A percentile compares a stretch with the other conserved stretches of the same genome.
phyloP scores from a whole-genome alignment of 306 rosid genomes.

The Hippophae gyantsensis region DNA sequence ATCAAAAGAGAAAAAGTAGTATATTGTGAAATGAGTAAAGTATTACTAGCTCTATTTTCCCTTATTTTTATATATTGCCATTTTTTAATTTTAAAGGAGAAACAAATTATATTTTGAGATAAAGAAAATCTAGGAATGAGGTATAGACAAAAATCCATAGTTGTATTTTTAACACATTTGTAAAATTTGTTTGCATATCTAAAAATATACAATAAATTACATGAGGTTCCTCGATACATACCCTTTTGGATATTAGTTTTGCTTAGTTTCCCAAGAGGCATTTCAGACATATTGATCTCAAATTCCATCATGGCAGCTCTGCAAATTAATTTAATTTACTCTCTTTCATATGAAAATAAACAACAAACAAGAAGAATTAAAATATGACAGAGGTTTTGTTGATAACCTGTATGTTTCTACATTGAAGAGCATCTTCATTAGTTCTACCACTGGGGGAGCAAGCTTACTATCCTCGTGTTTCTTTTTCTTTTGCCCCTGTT shows the following conservation, averaged over 20 bases:
- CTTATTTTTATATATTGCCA: too few relatives aligned
- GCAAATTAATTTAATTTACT: slow-evolving; percentile 40
- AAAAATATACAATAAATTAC: background rate
- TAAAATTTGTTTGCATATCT: too few relatives aligned
- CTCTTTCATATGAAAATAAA: slow-evolving; percentile 11
- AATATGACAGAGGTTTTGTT: slow-evolving; percentile 6
- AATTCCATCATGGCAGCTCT: slow-evolving; percentile 99
- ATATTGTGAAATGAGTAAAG: too few relatives aligned
- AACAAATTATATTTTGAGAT: too few relatives aligned
- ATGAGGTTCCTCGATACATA: slow-evolving; percentile 12
- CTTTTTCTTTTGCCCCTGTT: slow-evolving; percentile 48
- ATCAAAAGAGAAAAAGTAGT: too few relatives aligned
- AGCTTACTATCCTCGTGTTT: slow-evolving; percentile 42
- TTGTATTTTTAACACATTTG: too few relatives aligned
- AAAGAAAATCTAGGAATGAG: too few relatives aligned
- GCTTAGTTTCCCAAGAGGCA: slow-evolving; percentile 98
- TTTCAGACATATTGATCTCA: slow-evolving; percentile 93
- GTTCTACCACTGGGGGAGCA: slow-evolving; percentile 59
- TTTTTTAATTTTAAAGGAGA: too few relatives aligned
- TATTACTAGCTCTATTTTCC: too few relatives aligned
- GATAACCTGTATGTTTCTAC: slow-evolving; percentile 91
- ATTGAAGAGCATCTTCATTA: slow-evolving; percentile 89
- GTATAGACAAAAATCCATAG: background rate
- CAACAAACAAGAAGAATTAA: background rate
- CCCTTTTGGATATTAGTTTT: slow-evolving; percentile 82